phyloP scores from a whole-genome alignment of 192 early-diverging fungal species.

The Coemansia reversa region DNA sequence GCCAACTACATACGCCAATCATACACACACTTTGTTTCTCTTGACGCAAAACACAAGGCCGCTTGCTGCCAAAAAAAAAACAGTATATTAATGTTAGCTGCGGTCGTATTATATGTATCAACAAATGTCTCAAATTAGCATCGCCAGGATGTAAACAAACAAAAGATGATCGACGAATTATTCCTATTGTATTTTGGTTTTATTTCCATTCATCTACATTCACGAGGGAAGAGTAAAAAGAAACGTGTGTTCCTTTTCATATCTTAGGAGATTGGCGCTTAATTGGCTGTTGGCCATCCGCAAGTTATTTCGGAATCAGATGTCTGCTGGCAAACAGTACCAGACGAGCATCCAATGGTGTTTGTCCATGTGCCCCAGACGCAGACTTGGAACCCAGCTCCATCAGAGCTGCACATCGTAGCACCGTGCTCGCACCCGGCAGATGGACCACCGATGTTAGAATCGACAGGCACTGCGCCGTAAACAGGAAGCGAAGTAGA shows the following conservation, averaged over 20 bases:
- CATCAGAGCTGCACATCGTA: constrained; percentile 19
- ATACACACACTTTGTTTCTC: no score
- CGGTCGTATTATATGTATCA: not conserved
- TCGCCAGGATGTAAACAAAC: not conserved
- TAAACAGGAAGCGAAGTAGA: not conserved
- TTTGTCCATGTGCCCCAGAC: constrained; percentile 37
- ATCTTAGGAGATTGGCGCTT: not conserved
- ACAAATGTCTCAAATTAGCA: not conserved
- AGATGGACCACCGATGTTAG: not conserved
- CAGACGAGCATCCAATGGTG: constrained; percentile 16
- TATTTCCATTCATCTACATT: not conserved
- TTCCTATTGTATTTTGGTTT: not conserved
- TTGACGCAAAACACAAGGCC: no score
- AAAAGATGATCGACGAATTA: not conserved
- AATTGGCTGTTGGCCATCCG: constrained; percentile 2
- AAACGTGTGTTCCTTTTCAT: not conserved
- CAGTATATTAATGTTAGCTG: no score
- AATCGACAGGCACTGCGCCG: not conserved
- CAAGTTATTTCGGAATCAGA: not conserved
- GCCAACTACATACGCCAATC: no score
- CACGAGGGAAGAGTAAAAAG: not conserved
- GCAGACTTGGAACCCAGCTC: constrained; percentile 33
- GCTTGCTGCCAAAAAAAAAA: no score
- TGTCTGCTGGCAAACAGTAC: constrained; percentile 29
- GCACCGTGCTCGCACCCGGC: constrained; percentile 31